Conservation (phyloP, 2,329 filamentous ascomycete genomes). For the Talaromyces funiculosus region DNA sequence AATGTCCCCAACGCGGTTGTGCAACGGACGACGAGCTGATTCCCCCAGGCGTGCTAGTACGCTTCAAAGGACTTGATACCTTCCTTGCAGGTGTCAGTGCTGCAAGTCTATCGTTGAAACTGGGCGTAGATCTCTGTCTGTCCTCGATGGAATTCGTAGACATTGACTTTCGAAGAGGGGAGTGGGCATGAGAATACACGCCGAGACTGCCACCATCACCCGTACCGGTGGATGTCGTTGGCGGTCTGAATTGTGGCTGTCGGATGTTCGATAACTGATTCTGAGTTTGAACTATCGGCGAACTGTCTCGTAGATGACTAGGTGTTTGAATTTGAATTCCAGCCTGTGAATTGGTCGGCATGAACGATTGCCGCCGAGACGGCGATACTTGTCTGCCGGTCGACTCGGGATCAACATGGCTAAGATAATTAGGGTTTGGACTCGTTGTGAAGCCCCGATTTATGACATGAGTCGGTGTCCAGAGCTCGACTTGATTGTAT, state of each 20-base stretch:
- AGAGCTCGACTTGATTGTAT: constrained; percentile 54
- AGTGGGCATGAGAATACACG: constrained; percentile 71
- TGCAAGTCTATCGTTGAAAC: constrained; percentile 30
- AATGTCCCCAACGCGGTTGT: constrained; percentile 9
- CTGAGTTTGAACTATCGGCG: constrained; percentile 38
- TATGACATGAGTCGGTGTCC: constrained; percentile 58
- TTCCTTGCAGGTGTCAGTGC: constrained; percentile 33
- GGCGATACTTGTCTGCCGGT: constrained; percentile 27
- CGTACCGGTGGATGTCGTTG: constrained; percentile 23
- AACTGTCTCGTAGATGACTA: constrained; percentile 43
- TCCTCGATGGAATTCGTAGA: constrained; percentile 49
- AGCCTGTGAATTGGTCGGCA: constrained; percentile 19
- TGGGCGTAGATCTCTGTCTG: constrained; percentile 33
- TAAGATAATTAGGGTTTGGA: constrained; percentile 73
- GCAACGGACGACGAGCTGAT: neutral
- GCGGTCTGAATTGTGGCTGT: constrained; percentile 50
- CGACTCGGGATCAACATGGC: constrained; percentile 65
- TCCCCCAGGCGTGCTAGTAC: constrained; percentile 11
- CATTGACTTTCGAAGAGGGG: constrained; percentile 73
- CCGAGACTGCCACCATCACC: constrained; percentile 74
- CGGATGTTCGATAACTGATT: constrained; percentile 41
- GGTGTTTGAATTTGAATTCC: constrained; percentile 36
- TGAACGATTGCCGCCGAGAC: constrained; percentile 16
- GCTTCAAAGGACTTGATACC: constrained; percentile 23
- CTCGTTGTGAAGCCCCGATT: constrained; percentile 74